phyloP scores from a whole-genome alignment of 164 flowering plant genomes.

The Liquidambar formosana region DNA sequence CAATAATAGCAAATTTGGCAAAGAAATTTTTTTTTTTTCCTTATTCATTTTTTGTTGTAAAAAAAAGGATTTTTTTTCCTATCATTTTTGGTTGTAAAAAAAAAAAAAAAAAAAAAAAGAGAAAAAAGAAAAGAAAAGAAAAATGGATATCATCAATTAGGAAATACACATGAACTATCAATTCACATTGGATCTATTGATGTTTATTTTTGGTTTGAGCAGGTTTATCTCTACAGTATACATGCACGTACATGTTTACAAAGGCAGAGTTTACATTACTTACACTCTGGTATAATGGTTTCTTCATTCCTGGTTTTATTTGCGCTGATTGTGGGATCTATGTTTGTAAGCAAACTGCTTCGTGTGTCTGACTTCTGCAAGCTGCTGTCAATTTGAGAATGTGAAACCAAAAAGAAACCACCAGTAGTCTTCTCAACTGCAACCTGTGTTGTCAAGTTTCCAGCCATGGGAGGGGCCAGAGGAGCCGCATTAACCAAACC shows the following conservation, averaged over 20 bases:
- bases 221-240: neutral
- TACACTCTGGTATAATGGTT: neutral
- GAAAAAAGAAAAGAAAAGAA: too few species aligned
- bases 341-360: too few species aligned
- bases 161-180: neutral
- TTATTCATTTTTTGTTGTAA: too few species aligned
- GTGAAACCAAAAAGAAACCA: too few species aligned
- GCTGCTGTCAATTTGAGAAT: neutral
- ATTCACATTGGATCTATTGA: neutral
- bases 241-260: neutral
- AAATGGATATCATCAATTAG: too few species aligned
- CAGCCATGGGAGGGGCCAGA: too few species aligned
- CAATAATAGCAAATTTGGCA: neutral
- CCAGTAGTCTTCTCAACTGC: too few species aligned
- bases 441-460: too few species aligned
- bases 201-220: neutral
- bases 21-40: neutral
- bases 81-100: too few species aligned
- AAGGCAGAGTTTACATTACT: neutral
- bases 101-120: too few species aligned
- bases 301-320: neutral
- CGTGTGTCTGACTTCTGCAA: neutral
- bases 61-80: too few species aligned
- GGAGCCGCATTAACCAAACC: too few species aligned
- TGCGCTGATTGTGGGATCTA: neutral